Conservation (phyloP, 228 moss, liverwort and hornwort genomes). For the Sphagnum fallax region DNA sequence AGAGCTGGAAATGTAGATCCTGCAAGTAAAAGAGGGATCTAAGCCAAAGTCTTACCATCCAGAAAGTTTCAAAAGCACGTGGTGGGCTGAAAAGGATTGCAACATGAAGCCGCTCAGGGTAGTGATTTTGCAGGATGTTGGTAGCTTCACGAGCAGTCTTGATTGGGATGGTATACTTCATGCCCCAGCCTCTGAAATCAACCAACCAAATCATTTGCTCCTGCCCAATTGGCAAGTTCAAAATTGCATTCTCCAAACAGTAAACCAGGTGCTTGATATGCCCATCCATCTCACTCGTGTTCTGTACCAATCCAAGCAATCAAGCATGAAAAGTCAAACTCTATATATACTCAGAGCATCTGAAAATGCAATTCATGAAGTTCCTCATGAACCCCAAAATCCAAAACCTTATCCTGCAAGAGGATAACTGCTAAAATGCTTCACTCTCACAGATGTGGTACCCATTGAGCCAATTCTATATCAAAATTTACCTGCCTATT, state of each 20-base stretch:
- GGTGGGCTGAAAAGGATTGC: constrained; percentile 41
- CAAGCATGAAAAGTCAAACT: background rate
- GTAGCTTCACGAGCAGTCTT: constrained; percentile 32
- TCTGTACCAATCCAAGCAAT: constrained; percentile 17
- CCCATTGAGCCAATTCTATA: too few species aligned
- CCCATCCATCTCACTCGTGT: constrained; percentile 26
- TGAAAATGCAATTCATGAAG: too few species aligned
- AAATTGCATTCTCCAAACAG: constrained; percentile 39
- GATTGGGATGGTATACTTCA: constrained; percentile 29
- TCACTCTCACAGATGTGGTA: too few species aligned
- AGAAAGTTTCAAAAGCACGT: constrained; percentile 33
- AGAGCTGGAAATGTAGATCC: too few species aligned
- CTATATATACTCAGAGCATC: too few species aligned
- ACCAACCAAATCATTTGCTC: constrained; percentile 54
- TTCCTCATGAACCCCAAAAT: too few species aligned
- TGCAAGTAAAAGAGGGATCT: too few species aligned
- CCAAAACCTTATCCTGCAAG: too few species aligned
- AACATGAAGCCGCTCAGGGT: constrained; percentile 34
- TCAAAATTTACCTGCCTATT: constrained; percentile 25
- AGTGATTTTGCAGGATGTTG: constrained; percentile 44
- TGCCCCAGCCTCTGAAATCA: constrained; percentile 50
- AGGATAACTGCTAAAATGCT: too few species aligned
- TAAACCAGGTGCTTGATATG: constrained; percentile 47
- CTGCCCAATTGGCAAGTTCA: constrained; percentile 32
- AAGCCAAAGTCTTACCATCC: constrained; percentile 6